Evolutionary conservation across 2,329 filamentous ascomycete species (phyloP).

Genomic region (Stagonosporopsis cucurbitacearum): DNA sequence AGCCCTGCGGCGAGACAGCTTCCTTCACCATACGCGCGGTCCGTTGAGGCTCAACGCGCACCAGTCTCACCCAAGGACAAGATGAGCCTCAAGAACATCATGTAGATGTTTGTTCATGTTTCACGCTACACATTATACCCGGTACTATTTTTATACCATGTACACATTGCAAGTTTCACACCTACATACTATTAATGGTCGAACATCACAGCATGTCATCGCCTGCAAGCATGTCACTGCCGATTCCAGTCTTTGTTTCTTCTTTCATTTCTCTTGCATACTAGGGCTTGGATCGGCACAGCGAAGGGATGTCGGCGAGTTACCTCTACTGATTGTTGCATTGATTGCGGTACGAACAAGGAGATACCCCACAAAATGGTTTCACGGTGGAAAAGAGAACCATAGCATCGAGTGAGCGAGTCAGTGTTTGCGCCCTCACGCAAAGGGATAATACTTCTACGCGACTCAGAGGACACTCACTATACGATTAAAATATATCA

Average conservation of each 20-base stretch:
- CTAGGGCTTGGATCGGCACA: slow-evolving; percentile 5
- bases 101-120: slow-evolving; percentile 37
- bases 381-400: slow-evolving; percentile 16
- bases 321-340: slow-evolving; percentile 4
- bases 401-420: slow-evolving; percentile 13
- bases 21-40: slow-evolving; percentile 38
- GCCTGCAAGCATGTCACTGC: slow-evolving; percentile 5
- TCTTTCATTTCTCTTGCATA: slow-evolving; percentile 10
- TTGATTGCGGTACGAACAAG: slow-evolving; percentile 11
- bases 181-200: slow-evolving; percentile 20
- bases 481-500: slow-evolving; percentile 4
- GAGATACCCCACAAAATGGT: slow-evolving; percentile 20
- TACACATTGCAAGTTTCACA: slow-evolving; percentile 18
- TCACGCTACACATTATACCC: slow-evolving; percentile 30
- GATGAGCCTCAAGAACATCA: slow-evolving; percentile 46
- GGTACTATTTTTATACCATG: slow-evolving; percentile 25
- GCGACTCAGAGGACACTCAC: slow-evolving; percentile 6
- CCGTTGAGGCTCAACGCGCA: slow-evolving; percentile 37
- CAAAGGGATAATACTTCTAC: slow-evolving; percentile 1
- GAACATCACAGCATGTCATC: slow-evolving; percentile 9
- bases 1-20: slow-evolving; percentile 44
- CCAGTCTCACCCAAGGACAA: slow-evolving; percentile 43
- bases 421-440: slow-evolving; percentile 4
- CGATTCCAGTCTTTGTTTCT: slow-evolving; percentile 2
- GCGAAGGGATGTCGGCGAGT: background rate